Evolutionary conservation across 768 basidiomycete genomes (phyloP), one percentile per base, ranked within the genome.

Genomic region (Tricholoma terreum): DNA sequence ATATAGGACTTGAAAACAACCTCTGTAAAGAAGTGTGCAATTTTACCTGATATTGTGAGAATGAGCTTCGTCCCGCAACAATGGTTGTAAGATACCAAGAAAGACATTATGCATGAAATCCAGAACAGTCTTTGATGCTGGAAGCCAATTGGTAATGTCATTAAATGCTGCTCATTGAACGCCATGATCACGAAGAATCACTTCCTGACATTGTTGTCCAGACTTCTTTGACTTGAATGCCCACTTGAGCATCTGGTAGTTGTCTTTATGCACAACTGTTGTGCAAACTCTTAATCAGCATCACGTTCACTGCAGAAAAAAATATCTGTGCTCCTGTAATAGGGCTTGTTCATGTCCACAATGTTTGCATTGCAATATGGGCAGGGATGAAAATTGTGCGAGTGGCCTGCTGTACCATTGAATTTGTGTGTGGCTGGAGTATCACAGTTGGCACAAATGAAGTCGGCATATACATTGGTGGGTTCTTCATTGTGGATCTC

Each of bases 101-200:
- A 65, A 70, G 6, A 69, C 35, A 36, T 61, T 61, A 51, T 69
- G 70, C 69, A 69, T 69, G 49, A 69, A 65, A 55, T 71, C 68
- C 9, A 67, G 59, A 10, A 63, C 43, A 3, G 43, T 24, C 10
- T 48, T 3, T 65, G 24, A 17, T 5, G 48, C 46, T 11, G 69
- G 70, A 15, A 21, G 52, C 68, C 68, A 71, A 8, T 63, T 61
- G n/a, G 65, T 58, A 24, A 69, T 51, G 14, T 50, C 19, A 35
- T 71, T 66, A 27, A 70, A 14, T 54, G 42, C 9, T 14, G 59
- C 62, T 34, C 53, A 66, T 14, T 58, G 63, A 42, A 62, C 57
- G 22, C 69, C 67, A 35, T 60, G 31, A 35, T 59, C 51, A n/a
- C 59, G 48, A 7, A 69, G 58, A 40, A 69, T 63, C 19, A 7